These are phyloP conservation scores for Tephrocybe sp. DNA, from an alignment of 768 basidiomycete genomes.

Conservation along the genomic window DNA sequence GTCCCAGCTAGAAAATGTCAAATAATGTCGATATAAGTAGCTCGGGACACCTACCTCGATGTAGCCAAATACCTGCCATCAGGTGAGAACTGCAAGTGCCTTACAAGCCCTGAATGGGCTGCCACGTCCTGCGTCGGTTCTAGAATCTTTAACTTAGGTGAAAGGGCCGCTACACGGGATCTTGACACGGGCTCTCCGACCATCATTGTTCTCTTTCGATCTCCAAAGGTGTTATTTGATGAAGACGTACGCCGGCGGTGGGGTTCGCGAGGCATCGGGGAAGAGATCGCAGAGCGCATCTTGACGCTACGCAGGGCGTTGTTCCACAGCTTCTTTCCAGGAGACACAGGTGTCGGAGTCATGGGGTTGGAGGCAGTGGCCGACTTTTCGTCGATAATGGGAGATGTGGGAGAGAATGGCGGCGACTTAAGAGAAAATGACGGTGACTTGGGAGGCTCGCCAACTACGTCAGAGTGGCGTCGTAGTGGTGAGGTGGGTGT, in stretches of 20 bases:
- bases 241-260: slow-evolving; percentile 37
- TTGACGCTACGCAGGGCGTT: slow-evolving; percentile 43
- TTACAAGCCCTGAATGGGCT: slow-evolving; percentile 66
- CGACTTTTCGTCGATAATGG: slow-evolving; percentile 23
- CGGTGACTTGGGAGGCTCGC: slow-evolving; percentile 18
- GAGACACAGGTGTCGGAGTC: slow-evolving; percentile 19
- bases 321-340: slow-evolving; percentile 43
- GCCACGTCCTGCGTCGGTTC: slow-evolving; percentile 59
- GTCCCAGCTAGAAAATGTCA: slow-evolving; percentile 54
- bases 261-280: slow-evolving; percentile 23
- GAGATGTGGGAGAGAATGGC: slow-evolving; percentile 12
- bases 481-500: slow-evolving; percentile 9
- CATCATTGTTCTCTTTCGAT: slow-evolving; percentile 23
- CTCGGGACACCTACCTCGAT: slow-evolving; percentile 52
- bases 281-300: slow-evolving; percentile 32
- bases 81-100: slow-evolving; percentile 76
- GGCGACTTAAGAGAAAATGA: slow-evolving; percentile 14
- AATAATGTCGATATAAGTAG: not conserved
- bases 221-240: slow-evolving; percentile 23
- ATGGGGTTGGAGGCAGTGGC: slow-evolving; percentile 1
- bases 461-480: slow-evolving; percentile 22
- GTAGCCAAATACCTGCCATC: slow-evolving; percentile 75
- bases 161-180: slow-evolving; percentile 55
- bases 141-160: slow-evolving; percentile 56
- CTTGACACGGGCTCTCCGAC: slow-evolving; percentile 35